Percentiles rank a stretch among this genome's conserved stretches.
Conservation (phyloP, 2,329 filamentous ascomycete species). For the Penicillium sp. region DNA sequence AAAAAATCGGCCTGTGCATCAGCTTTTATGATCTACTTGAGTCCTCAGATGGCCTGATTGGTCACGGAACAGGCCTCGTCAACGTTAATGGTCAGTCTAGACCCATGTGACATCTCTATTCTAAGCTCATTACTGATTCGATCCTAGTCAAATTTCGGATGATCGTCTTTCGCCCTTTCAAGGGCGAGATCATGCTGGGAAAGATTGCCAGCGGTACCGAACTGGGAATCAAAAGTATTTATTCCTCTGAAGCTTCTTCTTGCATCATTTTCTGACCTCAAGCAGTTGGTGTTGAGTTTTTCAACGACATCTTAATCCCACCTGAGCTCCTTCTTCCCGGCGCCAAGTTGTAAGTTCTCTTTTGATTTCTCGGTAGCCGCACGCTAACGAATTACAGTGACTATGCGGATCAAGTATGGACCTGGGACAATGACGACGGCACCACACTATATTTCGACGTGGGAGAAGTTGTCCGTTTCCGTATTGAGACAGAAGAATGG, state of each 20-base stretch:
- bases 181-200: conserved; percentile 85
- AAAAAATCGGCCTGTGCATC: conserved; percentile 90
- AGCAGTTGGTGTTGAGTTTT: conserved; percentile 82
- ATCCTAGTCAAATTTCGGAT: conserved; percentile 82
- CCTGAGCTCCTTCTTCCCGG: conserved; percentile 72
- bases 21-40: conserved; percentile 89
- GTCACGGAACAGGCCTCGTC: conserved; percentile 85
- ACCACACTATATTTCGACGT: conserved; percentile 82
- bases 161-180: conserved; percentile 93
- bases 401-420: conserved; percentile 75
- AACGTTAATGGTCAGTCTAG: conserved; percentile 77
- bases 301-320: conserved; percentile 85
- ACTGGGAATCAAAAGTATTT: conserved; percentile 67
- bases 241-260: background rate
- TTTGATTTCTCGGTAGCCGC: background rate
- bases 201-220: conserved; percentile 75
- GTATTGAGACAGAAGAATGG: conserved; percentile 87
- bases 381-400: conserved; percentile 54
- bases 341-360: conserved; percentile 67
- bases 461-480: conserved; percentile 83
- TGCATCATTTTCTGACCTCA: conserved; percentile 12
- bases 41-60: conserved; percentile 89
- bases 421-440: conserved; percentile 75
- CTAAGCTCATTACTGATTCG: conserved; percentile 2
- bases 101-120: background rate